Base-by-base conservation (phyloP, 371 early-diverging fungal species). In the Mucor sp. region DNA sequence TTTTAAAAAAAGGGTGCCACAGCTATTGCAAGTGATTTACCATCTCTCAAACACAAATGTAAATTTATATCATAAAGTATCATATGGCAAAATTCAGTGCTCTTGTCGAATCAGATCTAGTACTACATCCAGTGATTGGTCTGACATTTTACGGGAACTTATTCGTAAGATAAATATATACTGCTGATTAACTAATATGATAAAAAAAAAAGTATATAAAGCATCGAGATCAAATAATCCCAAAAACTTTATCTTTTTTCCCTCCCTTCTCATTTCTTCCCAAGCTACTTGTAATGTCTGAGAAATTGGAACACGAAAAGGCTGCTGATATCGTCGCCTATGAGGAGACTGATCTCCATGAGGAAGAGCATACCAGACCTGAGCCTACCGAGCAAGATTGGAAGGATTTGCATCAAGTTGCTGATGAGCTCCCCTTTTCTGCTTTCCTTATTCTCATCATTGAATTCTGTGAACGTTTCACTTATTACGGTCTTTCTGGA, bases 381-480 rank as follows among this genome's bases (percentile, higher is more conserved):
- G 79, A 68, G 53, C 81, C 83, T 25, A 83, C 83, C 28, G 78
- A 74, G 58, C 78, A 80, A 62, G 81, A 83, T 21, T 79, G 79
- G 77, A 67, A 66, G 25, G 63, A 67, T 0, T 62, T 80, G 11
- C 74, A 74, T 48, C 76, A 80, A 65, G 75, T 80, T 9, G 68
- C 77, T 32, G 83, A 83, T 56, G n/a, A 43, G 15, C 41, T 83
- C 15, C 83, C 83, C 39, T 17, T 63, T 14, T 71, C 83, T 56
- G 83, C 83, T 32, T 83, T 70, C 30, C 75, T 83, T 43, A 81
- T 80, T 55, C 74, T 83, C 57, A 27, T 79, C 32, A 76, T 83
- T 60, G 83, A 83, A 68, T 80, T 83, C 63, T 80, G 83, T 66
- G 92, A 93, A 74, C 88, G 93, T 60, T 91, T 92, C 70, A 82